Base-by-base conservation (phyloP, 768 basidiomycete genomes). In the Tricholomella constricta region DNA sequence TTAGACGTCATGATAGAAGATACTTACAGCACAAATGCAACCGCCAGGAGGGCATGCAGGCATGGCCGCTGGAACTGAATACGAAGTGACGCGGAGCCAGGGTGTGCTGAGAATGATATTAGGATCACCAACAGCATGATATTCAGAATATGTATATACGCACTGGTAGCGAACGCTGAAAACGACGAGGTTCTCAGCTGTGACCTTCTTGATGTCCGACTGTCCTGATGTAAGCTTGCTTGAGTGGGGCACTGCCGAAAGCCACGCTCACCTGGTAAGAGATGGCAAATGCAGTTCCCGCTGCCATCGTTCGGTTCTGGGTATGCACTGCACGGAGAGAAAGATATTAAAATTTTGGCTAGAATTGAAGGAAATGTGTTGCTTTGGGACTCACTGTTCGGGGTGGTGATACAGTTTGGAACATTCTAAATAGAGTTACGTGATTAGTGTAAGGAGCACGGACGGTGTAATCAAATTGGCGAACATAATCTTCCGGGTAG, bases 281-380 rank as follows among this genome's bases (percentile, higher is more conserved):
- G 51, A 83, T 83, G 14, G 80, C 80, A 52, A 83, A 81, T 6
- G 77, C 80, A 31, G 80, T 79, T 2, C 81, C 81, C 41, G 81
- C 78, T 38, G 80, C 79, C 67, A 69, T 76, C 6, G 74, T 67
- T 49, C 77, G 65, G 56, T 81, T 80, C 55, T 80, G 78, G 3
- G 80, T 71, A 60, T 83, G 81, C 63, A 83, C 81, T 82, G 37
- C 14, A 51, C 52, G 10, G 54, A 50, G 27, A 15, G 35, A 26
- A 29, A 48, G 15, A 45, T 50, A 9, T 32, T 9, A 19, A 44
- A 17, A 23, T 17, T 22, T 12, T 32, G 22, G 27, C 43, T 26
- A 35, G 7, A 8, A 7, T 17, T 2, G 12, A 32, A 42, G 45
- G 19, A 34, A 19, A 23, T 4, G 1, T 15, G 25, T 15, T 10